phyloP scores from a whole-genome alignment of 2,329 filamentous ascomycete species.

The Tolypocladium inflatum region DNA sequence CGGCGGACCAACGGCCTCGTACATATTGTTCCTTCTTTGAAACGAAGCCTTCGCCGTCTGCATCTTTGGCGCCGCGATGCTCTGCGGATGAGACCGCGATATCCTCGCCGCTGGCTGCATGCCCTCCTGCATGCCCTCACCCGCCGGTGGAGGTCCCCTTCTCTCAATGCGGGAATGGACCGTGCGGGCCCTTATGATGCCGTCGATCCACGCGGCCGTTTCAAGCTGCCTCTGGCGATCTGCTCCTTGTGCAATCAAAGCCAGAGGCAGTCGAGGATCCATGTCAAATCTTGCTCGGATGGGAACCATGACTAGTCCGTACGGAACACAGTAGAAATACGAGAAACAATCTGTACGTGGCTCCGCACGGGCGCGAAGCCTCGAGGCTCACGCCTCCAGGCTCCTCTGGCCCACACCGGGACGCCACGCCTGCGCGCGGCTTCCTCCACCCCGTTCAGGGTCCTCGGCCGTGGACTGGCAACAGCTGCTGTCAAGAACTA shows the following conservation, averaged over 20 bases:
- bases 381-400: too few species aligned
- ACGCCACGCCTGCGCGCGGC: not conserved
- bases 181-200: not conserved
- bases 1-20: too few species aligned
- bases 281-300: too few species aligned
- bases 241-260: not conserved
- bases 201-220: not conserved
- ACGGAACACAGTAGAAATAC: too few species aligned
- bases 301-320: too few species aligned
- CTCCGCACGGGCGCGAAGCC: not conserved
- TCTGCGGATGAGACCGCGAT: not conserved
- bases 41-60: not conserved
- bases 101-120: not conserved
- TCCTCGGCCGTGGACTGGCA: not conserved
- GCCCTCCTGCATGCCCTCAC: too few species aligned
- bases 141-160: too few species aligned
- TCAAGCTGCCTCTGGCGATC: not conserved
- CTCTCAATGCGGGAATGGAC: not conserved
- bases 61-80: not conserved
- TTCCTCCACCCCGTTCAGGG: not conserved
- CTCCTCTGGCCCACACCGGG: not conserved
- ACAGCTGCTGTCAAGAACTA: not conserved
- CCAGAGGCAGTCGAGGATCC: too few species aligned
- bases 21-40: not conserved
- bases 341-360: too few species aligned